These are phyloP conservation scores for Daldinia eschscholtzii DNA, from an alignment of 2,329 filamentous ascomycete species.

Conservation along the genomic window DNA sequence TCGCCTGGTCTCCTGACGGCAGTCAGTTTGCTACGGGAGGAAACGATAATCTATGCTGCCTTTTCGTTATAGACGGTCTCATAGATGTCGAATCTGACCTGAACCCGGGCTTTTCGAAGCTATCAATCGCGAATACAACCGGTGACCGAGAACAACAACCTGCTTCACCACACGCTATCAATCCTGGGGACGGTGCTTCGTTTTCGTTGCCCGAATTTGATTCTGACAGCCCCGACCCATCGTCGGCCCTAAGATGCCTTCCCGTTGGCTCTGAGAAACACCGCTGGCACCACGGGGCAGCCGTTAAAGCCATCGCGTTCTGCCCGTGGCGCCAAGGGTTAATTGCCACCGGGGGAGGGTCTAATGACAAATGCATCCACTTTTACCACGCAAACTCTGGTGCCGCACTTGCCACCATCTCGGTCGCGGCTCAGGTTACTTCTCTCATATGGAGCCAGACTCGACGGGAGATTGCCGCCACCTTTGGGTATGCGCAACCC, in stretches of 20 bases:
- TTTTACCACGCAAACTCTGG: constrained; percentile 93
- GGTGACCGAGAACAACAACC: background rate
- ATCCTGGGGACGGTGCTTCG: constrained; percentile 3
- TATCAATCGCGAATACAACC: constrained; percentile 1
- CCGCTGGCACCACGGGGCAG: constrained; percentile 83
- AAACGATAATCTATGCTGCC: constrained; percentile 89
- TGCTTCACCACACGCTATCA: background rate
- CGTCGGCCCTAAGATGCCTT: constrained; percentile 59
- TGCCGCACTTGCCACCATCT: constrained; percentile 86
- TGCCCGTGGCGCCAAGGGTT: constrained; percentile 93
- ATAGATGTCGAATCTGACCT: constrained; percentile 49
- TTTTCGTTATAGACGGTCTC: constrained; percentile 79
- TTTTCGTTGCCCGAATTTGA: constrained; percentile 6
- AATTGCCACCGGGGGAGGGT: constrained; percentile 90
- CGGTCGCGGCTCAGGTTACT: constrained; percentile 93
- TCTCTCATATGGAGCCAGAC: constrained; percentile 90
- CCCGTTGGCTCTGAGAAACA: constrained; percentile 72
- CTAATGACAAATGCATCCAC: constrained; percentile 94
- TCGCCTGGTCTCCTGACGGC: constrained; percentile 87
- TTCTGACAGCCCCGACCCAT: constrained; percentile 13
- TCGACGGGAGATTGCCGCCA: constrained; percentile 88
- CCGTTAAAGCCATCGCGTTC: constrained; percentile 96
- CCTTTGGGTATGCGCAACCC: constrained; percentile 92
- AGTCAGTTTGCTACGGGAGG: constrained; percentile 85
- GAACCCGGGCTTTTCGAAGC: background rate